Base-by-base conservation (phyloP, 1,284 basidiomycete species). In the Malassezia equina region DNA sequence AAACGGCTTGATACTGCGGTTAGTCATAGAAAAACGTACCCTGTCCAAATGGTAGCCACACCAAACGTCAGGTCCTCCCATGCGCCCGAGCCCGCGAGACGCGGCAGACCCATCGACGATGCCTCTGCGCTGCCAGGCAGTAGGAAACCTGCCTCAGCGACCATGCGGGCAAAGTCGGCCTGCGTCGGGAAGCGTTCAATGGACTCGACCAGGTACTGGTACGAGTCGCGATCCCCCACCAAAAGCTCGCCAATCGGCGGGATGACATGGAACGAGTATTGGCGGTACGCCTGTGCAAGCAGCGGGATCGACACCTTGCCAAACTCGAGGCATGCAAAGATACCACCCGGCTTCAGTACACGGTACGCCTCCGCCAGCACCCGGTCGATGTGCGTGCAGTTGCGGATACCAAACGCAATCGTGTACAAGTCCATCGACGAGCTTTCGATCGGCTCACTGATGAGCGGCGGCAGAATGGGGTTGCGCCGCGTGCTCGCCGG, bases 381-480 rank as follows among this genome's bases (percentile, higher is more conserved):
- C 23, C 83, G 83, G 9, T 88, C 85, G 60, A 96, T 83, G 52
- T 88, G 88, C 8, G 94, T 99, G 79, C 89, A 94, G 75, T 99
- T 99, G 48, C 94, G 82, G 65, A 98, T 98, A 29, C 94, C 93
- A 73, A 99, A 99, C 0, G 94, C 90, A 71, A 99, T 96, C 21
- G 94, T 99, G 78, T 95, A 99, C 15, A 96, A 78, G 77, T 99
- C 91, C 63, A 94, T 88, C 78, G 73, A 90, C 86, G 61, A 83
- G 51, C 60, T 59, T 7, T 62, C 46, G 29, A 71, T 65, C 15
- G 66, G 64, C 53, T 67, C 53, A 58, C 64, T 66, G 27, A 60
- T 54, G 6, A 73, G 63, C 11, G 67, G 63, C 19, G 71, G 71
- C 4, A 73, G 58, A 25, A 53, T 51, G 4, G 65, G 64, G 27